Percentiles rank a stretch among this genome's conserved stretches.
phyloP scores from a whole-genome alignment of 441 rosid genomes.

The Gossypium trilobum region DNA sequence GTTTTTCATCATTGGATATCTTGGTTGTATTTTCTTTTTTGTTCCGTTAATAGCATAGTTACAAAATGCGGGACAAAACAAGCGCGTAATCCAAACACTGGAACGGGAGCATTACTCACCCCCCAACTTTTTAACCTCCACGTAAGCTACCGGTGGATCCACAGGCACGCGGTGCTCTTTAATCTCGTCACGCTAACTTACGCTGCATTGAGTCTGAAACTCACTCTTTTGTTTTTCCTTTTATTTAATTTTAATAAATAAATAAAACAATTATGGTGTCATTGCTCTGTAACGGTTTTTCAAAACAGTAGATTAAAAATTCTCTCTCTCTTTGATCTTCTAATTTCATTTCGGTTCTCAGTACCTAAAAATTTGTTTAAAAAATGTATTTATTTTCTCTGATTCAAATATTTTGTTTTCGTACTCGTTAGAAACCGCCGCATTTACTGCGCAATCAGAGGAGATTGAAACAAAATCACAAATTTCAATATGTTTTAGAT shows the following conservation, averaged over 20 bases:
- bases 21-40: no score
- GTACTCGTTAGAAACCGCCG: not conserved
- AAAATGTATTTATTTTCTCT: not conserved
- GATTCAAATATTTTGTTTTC: not conserved
- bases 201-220: not conserved
- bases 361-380: not conserved
- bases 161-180: not conserved
- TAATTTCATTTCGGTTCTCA: slow-evolving; percentile 3
- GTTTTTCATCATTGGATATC: no score
- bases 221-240: not conserved
- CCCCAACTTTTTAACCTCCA: not conserved
- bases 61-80: not conserved
- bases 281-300: slow-evolving; percentile 13
- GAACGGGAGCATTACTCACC: not conserved
- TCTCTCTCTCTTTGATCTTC: not conserved
- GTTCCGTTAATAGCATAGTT: not conserved
- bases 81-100: not conserved
- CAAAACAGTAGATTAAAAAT: not conserved
- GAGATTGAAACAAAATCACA: not conserved
- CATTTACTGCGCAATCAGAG: slow-evolving; percentile 14
- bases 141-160: not conserved
- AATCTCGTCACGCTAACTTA: not conserved
- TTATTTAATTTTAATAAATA: no score
- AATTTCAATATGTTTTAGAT: not conserved
- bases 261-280: not conserved